Evolutionary conservation across 2,329 filamentous ascomycete genomes (phyloP), one percentile per base, ranked within the genome.

Genomic region (Diaporthe citri): DNA sequence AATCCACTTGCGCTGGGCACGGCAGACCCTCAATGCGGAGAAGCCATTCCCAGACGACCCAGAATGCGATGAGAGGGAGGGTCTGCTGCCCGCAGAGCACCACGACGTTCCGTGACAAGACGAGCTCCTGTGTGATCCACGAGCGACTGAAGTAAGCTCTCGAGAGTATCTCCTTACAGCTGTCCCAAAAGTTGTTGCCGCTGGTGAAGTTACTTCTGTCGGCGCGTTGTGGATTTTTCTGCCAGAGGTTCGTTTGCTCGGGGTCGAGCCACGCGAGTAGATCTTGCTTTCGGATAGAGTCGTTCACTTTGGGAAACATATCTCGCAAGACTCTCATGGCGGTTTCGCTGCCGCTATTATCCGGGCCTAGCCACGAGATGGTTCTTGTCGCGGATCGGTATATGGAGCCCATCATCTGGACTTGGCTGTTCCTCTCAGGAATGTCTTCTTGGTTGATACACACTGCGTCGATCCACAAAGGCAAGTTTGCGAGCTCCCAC

Each of bases 381-480:
- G 46, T 67, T 28, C 10, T 39, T 12, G 12, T 28, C 9, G 64
- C 64, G 22, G 31, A 52, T 67, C 17, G 31, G 31, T 67, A 67
- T 25, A 52, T 67, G 3, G 64, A 52, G 0, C 64, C 64, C 64
- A 67, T 67, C 46, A 67, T 52, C 31, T 55, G 64, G 46, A 67
- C 64, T 39, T 67, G 64, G 46, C 22, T 67, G 20, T 52, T 67
- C 31, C 64, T 67, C 46, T 67, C 64, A 20, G 31, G 64, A 25
- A 67, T 28, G 31, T 67, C 64, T 1, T 67, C 46, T 20, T 67
- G 64, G 34, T 67, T 67, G 31, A 67, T 67, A 20, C 64, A 67
- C 17, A 67, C 64, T 52, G 64, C 64, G 9, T 67, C 64, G 46
- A 67, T 67, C 64, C 91, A 93, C 15, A 78, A n/a, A 34, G 76